phyloP scores from a whole-genome alignment of 23 red algal species.

The Pyropia haitanensis region DNA sequence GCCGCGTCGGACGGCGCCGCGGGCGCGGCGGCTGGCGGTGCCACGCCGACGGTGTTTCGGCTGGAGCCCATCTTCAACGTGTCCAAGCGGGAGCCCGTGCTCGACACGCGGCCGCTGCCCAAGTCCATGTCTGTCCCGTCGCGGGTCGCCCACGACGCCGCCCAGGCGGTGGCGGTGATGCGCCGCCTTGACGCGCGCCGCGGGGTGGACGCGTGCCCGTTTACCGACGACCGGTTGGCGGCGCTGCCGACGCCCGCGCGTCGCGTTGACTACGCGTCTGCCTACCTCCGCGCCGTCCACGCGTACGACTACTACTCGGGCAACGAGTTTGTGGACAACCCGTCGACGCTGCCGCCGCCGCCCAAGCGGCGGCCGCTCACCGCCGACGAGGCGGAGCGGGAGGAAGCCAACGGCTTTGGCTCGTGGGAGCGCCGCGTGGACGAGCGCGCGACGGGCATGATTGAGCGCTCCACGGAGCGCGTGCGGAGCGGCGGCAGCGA shows the following conservation, averaged over 20 bases:
- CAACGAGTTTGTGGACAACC: slow-evolving; percentile 49
- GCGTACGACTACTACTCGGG: slow-evolving; percentile 56
- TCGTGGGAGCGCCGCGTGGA: slow-evolving; percentile 23
- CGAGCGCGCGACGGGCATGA: slow-evolving; percentile 19
- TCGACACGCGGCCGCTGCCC: slow-evolving; percentile 14
- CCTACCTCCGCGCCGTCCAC: slow-evolving; percentile 47
- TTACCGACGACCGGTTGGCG: slow-evolving; percentile 41
- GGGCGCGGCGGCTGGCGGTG: background rate
- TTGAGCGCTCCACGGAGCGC: slow-evolving; percentile 22
- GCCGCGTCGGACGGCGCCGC: background rate
- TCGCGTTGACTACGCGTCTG: slow-evolving; percentile 23
- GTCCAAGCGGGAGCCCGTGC: slow-evolving; percentile 4
- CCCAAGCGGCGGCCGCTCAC: slow-evolving; percentile 8
- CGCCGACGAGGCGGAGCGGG: background rate
- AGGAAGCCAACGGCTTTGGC: background rate
- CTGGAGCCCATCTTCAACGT: slow-evolving; percentile 30
- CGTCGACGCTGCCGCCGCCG: slow-evolving; percentile 29
- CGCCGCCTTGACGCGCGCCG: slow-evolving; percentile 28
- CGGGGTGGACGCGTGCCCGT: slow-evolving; percentile 13
- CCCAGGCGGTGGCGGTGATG: slow-evolving; percentile 34
- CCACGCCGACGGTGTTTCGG: slow-evolving; percentile 1
- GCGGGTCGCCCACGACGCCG: slow-evolving; percentile 33
- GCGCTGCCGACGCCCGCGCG: background rate
- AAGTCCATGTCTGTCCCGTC: slow-evolving; percentile 6
- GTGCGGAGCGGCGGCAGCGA: slow-evolving; percentile 15